These are phyloP conservation scores for Lentinus polychrous DNA, from an alignment of 1,284 basidiomycete genomes.

Conservation along the genomic window DNA sequence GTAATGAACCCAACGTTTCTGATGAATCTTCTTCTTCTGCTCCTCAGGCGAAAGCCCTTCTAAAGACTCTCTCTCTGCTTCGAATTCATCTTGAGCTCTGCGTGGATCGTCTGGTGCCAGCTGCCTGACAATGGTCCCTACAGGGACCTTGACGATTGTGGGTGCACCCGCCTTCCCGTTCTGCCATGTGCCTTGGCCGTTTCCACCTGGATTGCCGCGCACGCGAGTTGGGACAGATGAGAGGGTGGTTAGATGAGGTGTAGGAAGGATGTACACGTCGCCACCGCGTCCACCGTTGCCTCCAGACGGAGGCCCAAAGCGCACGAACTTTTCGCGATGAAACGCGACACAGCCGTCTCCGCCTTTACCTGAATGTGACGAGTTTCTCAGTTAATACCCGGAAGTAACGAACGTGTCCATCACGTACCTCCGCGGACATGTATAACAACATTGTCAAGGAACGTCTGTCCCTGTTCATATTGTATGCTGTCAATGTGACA, in stretches of 20 bases:
- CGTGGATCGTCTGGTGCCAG: constrained; percentile 58
- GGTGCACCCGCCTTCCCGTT: constrained; percentile 75
- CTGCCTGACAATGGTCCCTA: constrained; percentile 85
- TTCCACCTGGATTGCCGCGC: constrained; percentile 57
- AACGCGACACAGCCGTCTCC: constrained; percentile 83
- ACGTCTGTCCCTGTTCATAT: constrained; percentile 59
- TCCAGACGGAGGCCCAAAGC: constrained; percentile 81
- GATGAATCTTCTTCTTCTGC: constrained; percentile 51
- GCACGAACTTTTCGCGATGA: constrained; percentile 72
- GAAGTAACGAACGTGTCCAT: neutral
- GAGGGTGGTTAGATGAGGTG: constrained; percentile 70
- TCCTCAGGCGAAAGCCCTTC: constrained; percentile 41
- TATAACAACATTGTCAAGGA: constrained; percentile 76
- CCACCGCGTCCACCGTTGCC: constrained; percentile 88
- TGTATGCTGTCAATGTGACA: neutral
- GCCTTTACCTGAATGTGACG: constrained; percentile 54
- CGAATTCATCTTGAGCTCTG: constrained; percentile 56
- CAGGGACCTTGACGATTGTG: constrained; percentile 71
- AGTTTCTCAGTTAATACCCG: neutral
- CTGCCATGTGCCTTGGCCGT: constrained; percentile 80
- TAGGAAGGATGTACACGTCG: constrained; percentile 78
- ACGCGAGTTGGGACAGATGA: constrained; percentile 64
- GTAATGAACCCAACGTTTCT: constrained; percentile 75
- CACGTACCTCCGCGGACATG: constrained; percentile 68
- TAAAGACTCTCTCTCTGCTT: constrained; percentile 58